These are phyloP conservation scores for Wickerhamomyces hampshirensis DNA, from an alignment of 805 yeast genomes.

Conservation along the genomic window DNA sequence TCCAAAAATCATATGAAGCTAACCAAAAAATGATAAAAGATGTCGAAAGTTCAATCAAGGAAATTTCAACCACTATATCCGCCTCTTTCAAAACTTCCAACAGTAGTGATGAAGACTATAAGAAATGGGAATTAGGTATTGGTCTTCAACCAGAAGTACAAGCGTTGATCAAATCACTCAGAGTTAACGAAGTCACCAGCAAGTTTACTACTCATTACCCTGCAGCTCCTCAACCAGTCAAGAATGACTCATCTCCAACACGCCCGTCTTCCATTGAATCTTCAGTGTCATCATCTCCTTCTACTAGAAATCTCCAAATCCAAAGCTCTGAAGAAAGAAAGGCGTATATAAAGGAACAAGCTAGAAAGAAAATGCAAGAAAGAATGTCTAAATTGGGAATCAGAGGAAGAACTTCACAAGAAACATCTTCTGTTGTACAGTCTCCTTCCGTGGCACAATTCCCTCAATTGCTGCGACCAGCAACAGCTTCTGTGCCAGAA, in stretches of 20 bases:
- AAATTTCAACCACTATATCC: too few species aligned
- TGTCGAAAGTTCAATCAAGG: constrained; percentile 63
- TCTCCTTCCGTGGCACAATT: constrained; percentile 2
- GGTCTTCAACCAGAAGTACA: constrained; percentile 56
- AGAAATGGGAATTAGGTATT: constrained; percentile 78
- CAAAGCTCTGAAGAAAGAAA: constrained; percentile 60
- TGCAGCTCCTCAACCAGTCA: constrained; percentile 2
- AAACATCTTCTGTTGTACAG: constrained; percentile 1
- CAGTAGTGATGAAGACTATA: constrained; percentile 29
- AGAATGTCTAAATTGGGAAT: constrained; percentile 60
- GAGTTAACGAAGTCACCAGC: constrained; percentile 15
- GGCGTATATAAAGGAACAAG: constrained; percentile 75
- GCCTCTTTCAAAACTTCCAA: constrained; percentile 34
- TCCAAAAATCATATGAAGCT: constrained; percentile 47
- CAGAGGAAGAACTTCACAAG: constrained; percentile 28
- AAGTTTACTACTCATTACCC: constrained; percentile 14
- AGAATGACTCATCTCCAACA: too few species aligned
- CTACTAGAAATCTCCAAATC: not conserved
- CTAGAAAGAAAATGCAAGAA: constrained; percentile 75
- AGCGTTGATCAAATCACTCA: constrained; percentile 20
- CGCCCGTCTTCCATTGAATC: not conserved
- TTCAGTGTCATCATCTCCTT: constrained; percentile 6
- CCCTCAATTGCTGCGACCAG: constrained; percentile 2
- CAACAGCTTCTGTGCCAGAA: not conserved
- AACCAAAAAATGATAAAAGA: constrained; percentile 62